Base-by-base conservation (phyloP, 306 rosid species). In the Cucurbita maxima region DNA sequence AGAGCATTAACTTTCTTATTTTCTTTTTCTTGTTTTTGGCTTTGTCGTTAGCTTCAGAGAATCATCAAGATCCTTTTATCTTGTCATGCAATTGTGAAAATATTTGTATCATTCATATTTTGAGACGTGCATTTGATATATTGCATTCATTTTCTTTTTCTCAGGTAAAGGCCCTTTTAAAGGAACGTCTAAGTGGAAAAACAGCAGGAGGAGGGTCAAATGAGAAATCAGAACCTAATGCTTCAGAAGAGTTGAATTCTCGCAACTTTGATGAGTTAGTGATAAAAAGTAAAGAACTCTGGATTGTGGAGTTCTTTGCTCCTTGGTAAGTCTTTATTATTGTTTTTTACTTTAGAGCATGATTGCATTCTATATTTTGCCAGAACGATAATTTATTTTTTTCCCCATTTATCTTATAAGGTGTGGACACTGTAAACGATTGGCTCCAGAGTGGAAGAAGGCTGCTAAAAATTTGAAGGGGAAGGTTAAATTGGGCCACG, bases 221-320 rank as follows among this genome's bases (percentile, higher is more conserved):
- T 66, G 97, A 82, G 78, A 89, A 89, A 61, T 75, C 87, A 57
- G 96, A 91, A 81, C 80, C 91, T 71, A 88, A 70, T 71, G 78
- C 93, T 82, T 95, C 99, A 44, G 82, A 86, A 75, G 97, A 89
- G 82, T 77, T 95, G 48, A 91, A 87, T 78, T 85, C 96, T 45
- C 66, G 81, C 52, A 91, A 95, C 85, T 95, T 95, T 25, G 95
- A 95, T 80, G 97, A 95, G 72, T 67, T 80, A 73, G 97, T 95
- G 63, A 16, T 87, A 72, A 91, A 89, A 81, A 95, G 99, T 85
- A 95, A 91, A 83, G 99, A 91, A 38, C 96, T 95, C 57, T 95
- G 99, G 99, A 72, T 89, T 84, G 99, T 95, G 62, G 99, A 95
- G 82, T 95, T 95, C 84, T 95, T 95, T 76, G 99, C 99, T 20